Conservation (phyloP, 2,329 filamentous ascomycete species). For the Aspergillus ustus region DNA sequence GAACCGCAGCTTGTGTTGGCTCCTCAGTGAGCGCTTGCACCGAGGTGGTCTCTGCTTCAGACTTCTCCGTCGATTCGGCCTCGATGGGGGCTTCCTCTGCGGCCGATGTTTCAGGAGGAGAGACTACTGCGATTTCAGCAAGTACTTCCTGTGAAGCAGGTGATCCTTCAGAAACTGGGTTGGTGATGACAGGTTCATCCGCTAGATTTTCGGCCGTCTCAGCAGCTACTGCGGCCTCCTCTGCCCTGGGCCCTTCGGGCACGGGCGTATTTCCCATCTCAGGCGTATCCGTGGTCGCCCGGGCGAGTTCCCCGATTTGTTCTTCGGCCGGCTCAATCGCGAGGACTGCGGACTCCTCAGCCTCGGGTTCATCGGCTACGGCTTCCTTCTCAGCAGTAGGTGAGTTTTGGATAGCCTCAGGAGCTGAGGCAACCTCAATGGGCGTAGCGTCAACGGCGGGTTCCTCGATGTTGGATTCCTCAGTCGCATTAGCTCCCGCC, state of each 20-base stretch:
- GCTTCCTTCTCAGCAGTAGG: conserved; percentile 1
- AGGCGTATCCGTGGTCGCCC: neutral
- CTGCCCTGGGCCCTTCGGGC: neutral
- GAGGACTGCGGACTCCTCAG: neutral
- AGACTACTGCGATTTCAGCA: conserved; percentile 1
- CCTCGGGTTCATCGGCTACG: conserved; percentile 1
- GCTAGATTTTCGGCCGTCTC: neutral
- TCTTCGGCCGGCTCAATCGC: conserved; percentile 1
- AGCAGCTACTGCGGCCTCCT: neutral
- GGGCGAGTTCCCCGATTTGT: neutral
- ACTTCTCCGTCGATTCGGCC: neutral
- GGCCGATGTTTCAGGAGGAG: conserved; percentile 4
- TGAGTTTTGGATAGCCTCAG: too few species aligned
- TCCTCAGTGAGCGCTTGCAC: conserved; percentile 8
- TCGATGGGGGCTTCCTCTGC: conserved; percentile 1
- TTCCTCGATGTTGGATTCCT: too few species aligned
- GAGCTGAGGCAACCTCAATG: too few species aligned
- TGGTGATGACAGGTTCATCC: conserved; percentile 10
- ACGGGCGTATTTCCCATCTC: neutral
- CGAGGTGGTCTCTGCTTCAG: neutral
- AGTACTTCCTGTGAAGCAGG: conserved; percentile 10
- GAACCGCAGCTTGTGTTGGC: conserved; percentile 1
- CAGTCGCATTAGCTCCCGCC: too few species aligned
- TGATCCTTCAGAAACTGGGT: conserved; percentile 12
- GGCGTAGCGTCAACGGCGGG: too few species aligned